These are phyloP conservation scores for Didymosphaeria variabile DNA, from an alignment of 2,329 filamentous ascomycete genomes.

Conservation along the genomic window DNA sequence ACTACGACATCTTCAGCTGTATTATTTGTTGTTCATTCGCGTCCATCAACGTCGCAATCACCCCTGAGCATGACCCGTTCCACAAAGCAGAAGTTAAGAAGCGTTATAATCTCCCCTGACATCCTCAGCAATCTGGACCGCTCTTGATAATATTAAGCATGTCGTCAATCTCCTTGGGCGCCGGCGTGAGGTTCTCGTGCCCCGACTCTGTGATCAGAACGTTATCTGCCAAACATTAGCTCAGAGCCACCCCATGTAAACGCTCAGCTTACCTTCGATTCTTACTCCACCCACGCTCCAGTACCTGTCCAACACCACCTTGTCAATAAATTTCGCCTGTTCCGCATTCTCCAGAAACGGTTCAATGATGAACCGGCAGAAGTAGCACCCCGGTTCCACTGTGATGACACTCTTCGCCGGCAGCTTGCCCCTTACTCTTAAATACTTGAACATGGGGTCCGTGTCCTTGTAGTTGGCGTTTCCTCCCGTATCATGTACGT, in stretches of 20 bases:
- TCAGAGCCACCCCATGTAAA: not conserved
- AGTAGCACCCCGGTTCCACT: conserved; percentile 91
- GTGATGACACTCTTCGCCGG: conserved; percentile 87
- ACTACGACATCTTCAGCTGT: no score
- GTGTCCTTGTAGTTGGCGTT: conserved; percentile 67
- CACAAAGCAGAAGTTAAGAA: no score
- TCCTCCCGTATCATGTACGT: conserved; percentile 61
- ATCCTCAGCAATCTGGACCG: conserved; percentile 5
- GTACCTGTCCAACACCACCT: conserved; percentile 70
- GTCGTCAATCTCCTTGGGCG: conserved; percentile 76
- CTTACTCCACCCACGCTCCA: conserved; percentile 87
- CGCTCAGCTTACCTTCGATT: conserved; percentile 69
- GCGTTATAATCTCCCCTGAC: no score
- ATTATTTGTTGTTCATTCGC: no score
- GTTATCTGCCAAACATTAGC: conserved; percentile 65
- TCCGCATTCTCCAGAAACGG: conserved; percentile 70
- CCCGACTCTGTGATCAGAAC: conserved; percentile 81
- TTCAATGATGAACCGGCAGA: conserved; percentile 77
- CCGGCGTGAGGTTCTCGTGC: conserved; percentile 82
- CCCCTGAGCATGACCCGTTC: no score
- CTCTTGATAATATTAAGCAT: conserved; percentile 67
- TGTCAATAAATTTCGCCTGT: conserved; percentile 72
- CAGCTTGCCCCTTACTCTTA: conserved; percentile 78
- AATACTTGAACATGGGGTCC: conserved; percentile 86
- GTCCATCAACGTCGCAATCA: no score